Base-by-base conservation (phyloP, 495 filamentous ascomycete genomes). In the Penicillium ochrochloron region DNA sequence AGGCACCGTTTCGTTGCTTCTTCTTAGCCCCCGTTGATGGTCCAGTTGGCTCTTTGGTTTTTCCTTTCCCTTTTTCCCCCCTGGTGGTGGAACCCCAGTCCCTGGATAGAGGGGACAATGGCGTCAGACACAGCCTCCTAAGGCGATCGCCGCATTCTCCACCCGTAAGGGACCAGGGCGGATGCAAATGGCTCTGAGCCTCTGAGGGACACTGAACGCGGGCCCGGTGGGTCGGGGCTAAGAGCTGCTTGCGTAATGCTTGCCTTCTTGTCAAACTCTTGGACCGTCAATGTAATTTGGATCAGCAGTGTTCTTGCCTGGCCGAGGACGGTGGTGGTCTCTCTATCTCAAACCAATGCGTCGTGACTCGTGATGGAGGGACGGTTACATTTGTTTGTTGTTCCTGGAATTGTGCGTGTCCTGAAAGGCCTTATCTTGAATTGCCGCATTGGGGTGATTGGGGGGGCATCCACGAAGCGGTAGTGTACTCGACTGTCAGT, bases 171-270 rank as follows among this genome's bases (percentile, higher is more conserved):
- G 78, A 78, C 76, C 73, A 64, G 66, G 58, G 66, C 67, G 59
- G 68, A 58, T 56, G 17, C 57, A 69, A 69, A 71, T 75, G 73
- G 71, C 73, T 33, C 0, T 33, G 31, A 33, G 31, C 31, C 31
- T 75, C 76, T 73, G 67, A 73, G 64, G 74, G 71, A 67, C 65
- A 67, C 73, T 71, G 75, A 75, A 70, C 70, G 74, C 75, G 74
- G 75, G 76, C 35, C 46, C 57, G 61, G 66, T 73, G 65, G 75
- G 76, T 67, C 77, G 66, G 69, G 66, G 67, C 73, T 65, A 63
- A 66, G 60, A 71, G 58, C 70, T 76, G 78, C 78, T 80, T 80
- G 78, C 78, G 78, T 80, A 80, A 80, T 78, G 76, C 71, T 14
- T 54, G 44, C 48, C 62, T 63, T 51, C 62, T 68, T 62, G 53